Base-by-base conservation (phyloP, 2,329 filamentous ascomycete species). In the Claviceps sp. region DNA sequence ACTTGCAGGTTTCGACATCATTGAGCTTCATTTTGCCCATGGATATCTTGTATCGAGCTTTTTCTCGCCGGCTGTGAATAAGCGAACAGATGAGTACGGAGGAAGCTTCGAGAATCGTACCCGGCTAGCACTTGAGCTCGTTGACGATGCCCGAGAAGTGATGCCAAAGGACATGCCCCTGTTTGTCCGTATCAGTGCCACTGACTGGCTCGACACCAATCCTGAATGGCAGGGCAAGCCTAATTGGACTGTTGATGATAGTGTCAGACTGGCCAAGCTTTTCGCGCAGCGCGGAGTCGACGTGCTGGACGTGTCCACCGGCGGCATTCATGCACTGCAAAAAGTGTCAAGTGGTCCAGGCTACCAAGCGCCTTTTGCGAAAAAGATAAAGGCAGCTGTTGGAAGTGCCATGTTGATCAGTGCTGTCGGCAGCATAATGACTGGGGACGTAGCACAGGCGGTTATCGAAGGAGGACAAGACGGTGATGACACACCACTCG, bases 231-330 rank as follows among this genome's bases (percentile, higher is more conserved):
- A 45, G 9, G 41, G 34, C 4, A 37, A 44, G 30, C 30, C 41
- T 4, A 45, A 20, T 11, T 50, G 48, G 48, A 45, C 41, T n/a
- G 4, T 38, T 9, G 41, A 44, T 16, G 30, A 45, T 1, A 85
- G 67, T 54, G 78, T 85, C 55, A 71, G 69, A 51, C 77, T 93
- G 3, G 85, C 87, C 14, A 76, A 78, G 62, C 70, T 84, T 9
- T 76, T 96, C 1, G 85, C 86, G 0, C 78, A 76, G 0, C 72
- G 76, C 13, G 90, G 90, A 34, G 77, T 95, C 44, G 90, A 96
- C 64, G 71, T 95, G 16, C 74, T 95, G 34, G 90, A 96, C 64
- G 80, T 95, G 53, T 88, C 83, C 59, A 83, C 82, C 1, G 88
- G 82, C 37, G 90, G 86, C 41, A 85, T 86, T 63, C 77, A 81